Percentiles rank a stretch among this genome's conserved stretches.
Evolutionary conservation across 1,284 basidiomycete genomes (phyloP).

Genomic region (Mycena citricolor): DNA sequence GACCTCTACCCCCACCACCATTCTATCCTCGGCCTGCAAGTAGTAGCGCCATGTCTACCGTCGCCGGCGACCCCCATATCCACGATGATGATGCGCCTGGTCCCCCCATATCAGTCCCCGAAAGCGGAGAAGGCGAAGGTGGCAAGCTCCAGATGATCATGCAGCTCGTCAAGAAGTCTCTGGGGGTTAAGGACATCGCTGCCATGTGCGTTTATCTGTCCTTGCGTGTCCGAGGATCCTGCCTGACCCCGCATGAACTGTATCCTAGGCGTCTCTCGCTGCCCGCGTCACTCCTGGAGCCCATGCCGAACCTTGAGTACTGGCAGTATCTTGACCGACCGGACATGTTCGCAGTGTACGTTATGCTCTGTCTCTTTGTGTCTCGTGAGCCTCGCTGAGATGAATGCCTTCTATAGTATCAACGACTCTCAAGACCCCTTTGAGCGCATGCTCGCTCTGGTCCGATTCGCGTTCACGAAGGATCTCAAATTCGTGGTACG

Average conservation of each 20-base stretch:
- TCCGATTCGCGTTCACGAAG: slow-evolving; percentile 90
- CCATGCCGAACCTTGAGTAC: slow-evolving; percentile 92
- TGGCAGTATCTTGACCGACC: slow-evolving; percentile 95
- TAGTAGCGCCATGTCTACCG: slow-evolving; percentile 14
- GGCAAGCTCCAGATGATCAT: slow-evolving; percentile 91
- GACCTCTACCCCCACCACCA: slow-evolving; percentile 6
- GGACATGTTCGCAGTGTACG: slow-evolving; percentile 85
- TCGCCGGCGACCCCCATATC: slow-evolving; percentile 12
- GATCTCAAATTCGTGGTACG: slow-evolving; percentile 92
- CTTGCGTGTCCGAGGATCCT: slow-evolving; percentile 12
- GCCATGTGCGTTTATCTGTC: slow-evolving; percentile 64
- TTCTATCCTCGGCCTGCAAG: neutral
- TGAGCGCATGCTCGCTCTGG: slow-evolving; percentile 87
- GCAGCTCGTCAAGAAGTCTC: slow-evolving; percentile 81
- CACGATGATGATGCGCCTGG: slow-evolving; percentile 56
- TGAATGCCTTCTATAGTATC: slow-evolving; percentile 50
- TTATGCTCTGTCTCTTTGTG: slow-evolving; percentile 32
- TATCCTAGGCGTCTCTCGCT: slow-evolving; percentile 90
- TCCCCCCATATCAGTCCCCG: slow-evolving; percentile 71
- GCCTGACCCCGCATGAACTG: slow-evolving; percentile 6
- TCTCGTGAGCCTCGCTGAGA: neutral
- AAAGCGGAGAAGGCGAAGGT: slow-evolving; percentile 78
- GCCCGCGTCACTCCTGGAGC: slow-evolving; percentile 87
- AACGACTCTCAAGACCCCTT: slow-evolving; percentile 90
- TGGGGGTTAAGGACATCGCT: slow-evolving; percentile 90